These are phyloP conservation scores for Picocystis sp. DNA, from an alignment of 163 green algal genomes.

Conservation along the genomic window DNA sequence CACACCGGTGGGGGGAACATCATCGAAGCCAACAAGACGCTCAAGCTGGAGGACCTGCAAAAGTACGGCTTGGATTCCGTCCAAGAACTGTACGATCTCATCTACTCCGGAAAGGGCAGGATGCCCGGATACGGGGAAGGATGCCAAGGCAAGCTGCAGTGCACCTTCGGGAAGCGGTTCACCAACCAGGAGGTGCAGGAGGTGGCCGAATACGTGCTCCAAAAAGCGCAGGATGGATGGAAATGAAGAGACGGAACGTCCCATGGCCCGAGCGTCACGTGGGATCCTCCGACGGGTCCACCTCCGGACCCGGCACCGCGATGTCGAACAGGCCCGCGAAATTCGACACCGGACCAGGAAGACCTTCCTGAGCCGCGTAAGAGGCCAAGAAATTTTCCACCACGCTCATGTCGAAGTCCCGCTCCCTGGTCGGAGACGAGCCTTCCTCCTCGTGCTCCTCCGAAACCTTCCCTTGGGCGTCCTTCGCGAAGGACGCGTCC, in stretches of 20 bases:
- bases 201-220: slow-evolving; percentile 37
- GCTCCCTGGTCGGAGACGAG: too few species aligned
- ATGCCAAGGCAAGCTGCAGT: slow-evolving; percentile 34
- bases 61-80: slow-evolving; percentile 25
- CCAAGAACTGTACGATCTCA: slow-evolving; percentile 40
- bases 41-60: slow-evolving; percentile 39
- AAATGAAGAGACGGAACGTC: neutral
- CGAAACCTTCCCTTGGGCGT: too few species aligned
- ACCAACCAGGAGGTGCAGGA: slow-evolving; percentile 40
- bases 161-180: slow-evolving; percentile 51
- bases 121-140: slow-evolving; percentile 65
- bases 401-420: slow-evolving; percentile 64
- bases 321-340: slow-evolving; percentile 65
- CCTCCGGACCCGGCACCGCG: slow-evolving; percentile 22
- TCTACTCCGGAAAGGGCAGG: slow-evolving; percentile 47
- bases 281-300: neutral
- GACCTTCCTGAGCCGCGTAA: slow-evolving; percentile 50
- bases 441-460: too few species aligned
- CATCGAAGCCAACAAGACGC: slow-evolving; percentile 35
- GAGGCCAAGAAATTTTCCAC: slow-evolving; percentile 66
- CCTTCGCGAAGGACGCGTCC: too few species aligned
- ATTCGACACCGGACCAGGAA: slow-evolving; percentile 64
- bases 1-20: slow-evolving; percentile 59
- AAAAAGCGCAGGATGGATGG: slow-evolving; percentile 37
- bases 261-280: neutral